Conservation (phyloP, 2,329 filamentous ascomycete species). For the Colletotrichum aenigma region DNA sequence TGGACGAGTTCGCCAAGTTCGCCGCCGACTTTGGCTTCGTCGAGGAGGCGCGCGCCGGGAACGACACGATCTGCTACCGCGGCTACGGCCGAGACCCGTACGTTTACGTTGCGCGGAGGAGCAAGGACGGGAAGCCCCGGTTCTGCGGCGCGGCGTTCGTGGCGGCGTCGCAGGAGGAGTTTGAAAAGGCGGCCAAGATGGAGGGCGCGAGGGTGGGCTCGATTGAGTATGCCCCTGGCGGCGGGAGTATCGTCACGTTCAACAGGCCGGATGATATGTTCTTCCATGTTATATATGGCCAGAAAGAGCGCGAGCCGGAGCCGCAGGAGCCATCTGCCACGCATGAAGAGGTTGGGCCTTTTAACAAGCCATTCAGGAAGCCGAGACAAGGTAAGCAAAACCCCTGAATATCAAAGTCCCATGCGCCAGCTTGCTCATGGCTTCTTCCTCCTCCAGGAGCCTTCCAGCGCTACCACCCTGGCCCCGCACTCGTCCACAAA, state of each 20-base stretch:
- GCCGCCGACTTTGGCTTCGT: conserved; percentile 31
- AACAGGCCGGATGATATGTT: conserved; percentile 34
- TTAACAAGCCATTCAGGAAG: neutral
- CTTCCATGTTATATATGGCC: conserved; percentile 29
- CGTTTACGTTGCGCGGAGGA: conserved; percentile 45
- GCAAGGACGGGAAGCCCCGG: conserved; percentile 21
- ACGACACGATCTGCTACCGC: conserved; percentile 47
- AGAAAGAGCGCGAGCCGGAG: conserved; percentile 20
- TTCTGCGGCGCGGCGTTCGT: conserved; percentile 32
- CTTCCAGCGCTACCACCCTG: neutral
- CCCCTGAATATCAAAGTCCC: neutral
- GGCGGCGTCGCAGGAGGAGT: conserved; percentile 38
- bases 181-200: conserved; percentile 39
- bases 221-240: conserved; percentile 39
- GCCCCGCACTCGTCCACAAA: neutral
- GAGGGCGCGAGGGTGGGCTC: conserved; percentile 26
- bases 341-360: neutral
- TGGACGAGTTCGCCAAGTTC: conserved; percentile 28
- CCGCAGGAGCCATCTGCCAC: neutral
- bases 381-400: neutral
- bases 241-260: conserved; percentile 41
- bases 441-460: neutral
- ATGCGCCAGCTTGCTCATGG: too few species aligned
- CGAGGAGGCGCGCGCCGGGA: conserved; percentile 14
- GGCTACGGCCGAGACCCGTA: conserved; percentile 57